Conservation (phyloP, 345 rosid species). For the Eucalyptus marginata region DNA sequence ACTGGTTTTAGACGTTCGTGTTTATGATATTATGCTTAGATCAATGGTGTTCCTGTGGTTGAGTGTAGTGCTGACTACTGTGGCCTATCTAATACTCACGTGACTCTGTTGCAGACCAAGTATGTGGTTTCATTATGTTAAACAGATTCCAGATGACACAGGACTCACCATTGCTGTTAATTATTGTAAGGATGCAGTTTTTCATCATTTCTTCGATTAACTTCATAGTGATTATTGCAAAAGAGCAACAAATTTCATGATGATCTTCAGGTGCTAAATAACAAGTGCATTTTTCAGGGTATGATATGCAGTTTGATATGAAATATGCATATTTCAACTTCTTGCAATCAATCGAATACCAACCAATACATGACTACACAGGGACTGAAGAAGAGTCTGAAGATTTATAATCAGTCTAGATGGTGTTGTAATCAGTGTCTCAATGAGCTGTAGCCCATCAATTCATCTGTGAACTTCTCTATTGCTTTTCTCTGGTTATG, state of each 20-base stretch:
- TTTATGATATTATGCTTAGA: background rate
- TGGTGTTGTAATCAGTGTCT: background rate
- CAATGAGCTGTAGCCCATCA: background rate
- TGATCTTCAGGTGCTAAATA: background rate
- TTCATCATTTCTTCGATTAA: background rate
- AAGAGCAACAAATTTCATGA: background rate
- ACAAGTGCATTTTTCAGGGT: constrained; percentile 40
- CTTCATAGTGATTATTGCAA: background rate
- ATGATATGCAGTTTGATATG: constrained; percentile 71
- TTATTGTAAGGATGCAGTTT: constrained; percentile 26
- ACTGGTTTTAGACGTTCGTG: background rate
- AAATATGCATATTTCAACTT: constrained; percentile 85
- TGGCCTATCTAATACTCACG: background rate
- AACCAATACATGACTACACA: background rate
- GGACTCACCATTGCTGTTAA: constrained; percentile 75
- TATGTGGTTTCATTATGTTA: constrained; percentile 97
- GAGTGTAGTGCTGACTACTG: background rate
- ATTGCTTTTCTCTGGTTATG: background rate
- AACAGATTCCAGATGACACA: constrained; percentile 57
- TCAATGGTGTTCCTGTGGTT: background rate
- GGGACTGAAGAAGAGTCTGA: background rate
- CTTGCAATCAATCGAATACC: constrained; percentile 42
- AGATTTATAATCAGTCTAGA: background rate
- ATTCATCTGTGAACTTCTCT: background rate
- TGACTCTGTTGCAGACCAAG: constrained; percentile 60